A percentile compares a stretch with the other conserved stretches of the same genome.
Evolutionary conservation across 148 eudicot genomes (phyloP).

Genomic region (Rhododendron ferrugineum): DNA sequence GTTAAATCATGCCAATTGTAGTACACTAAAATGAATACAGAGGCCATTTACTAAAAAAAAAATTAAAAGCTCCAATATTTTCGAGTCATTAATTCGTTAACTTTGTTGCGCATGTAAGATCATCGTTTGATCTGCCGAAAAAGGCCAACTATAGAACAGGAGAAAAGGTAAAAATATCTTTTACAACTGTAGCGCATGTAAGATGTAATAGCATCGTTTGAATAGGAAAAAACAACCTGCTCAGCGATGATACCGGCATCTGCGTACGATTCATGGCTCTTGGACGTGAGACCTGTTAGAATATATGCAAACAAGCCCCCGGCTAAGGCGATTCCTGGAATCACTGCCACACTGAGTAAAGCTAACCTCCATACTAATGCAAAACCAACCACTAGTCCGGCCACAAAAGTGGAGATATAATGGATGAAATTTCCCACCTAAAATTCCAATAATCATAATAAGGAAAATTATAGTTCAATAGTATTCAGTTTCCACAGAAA

Average conservation of each 20-base stretch:
- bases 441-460: not conserved
- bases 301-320: constrained; percentile 97
- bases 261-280: constrained; percentile 92
- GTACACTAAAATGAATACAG: no score
- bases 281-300: constrained; percentile 91
- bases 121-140: no score
- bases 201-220: no score
- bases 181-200: no score
- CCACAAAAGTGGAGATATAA: constrained; percentile 91
- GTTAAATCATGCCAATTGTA: not conserved
- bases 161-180: no score
- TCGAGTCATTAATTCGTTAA: no score
- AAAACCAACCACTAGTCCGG: constrained; percentile 80
- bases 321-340: constrained; percentile 97
- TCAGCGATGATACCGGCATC: constrained; percentile 92
- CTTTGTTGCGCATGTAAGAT: no score
- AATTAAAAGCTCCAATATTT: no score
- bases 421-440: constrained; percentile 98
- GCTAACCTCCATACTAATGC: constrained; percentile 95
- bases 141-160: no score
- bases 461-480: not conserved
- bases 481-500: no score
- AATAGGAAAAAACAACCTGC: constrained; percentile 48
- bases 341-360: constrained; percentile 23
- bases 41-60: no score